Base-by-base conservation (phyloP, 495 filamentous ascomycete species). In the Daldinia vernicosa region DNA sequence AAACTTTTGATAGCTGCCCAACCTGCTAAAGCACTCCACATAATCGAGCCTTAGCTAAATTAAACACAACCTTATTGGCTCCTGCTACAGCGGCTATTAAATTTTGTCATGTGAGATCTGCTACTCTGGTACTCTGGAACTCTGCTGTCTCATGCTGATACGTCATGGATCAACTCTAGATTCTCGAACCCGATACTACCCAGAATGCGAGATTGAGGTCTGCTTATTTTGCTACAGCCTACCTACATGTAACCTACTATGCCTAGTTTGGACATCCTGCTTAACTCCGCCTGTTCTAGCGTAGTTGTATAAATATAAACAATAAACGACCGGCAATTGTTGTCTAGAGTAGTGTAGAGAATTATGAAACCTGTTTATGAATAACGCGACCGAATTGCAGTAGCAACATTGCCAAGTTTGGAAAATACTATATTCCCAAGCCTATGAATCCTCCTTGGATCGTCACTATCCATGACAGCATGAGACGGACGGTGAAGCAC, bases 1-100 rank as follows among this genome's bases (percentile, higher is more conserved):
- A 66, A 52, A 27, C 35, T 35, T 64, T 53, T 37, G 64, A 67
- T 72, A 67, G 69, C 69, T 72, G 69, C 69, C 69, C 69, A 72
- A 72, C 60, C 22, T 67, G 47, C 47, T 40, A 33, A 64, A 35
- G 39, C 30, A 40, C 50, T 54, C 54, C 45, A 53, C 61, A 60
- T 30, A 45, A 28, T 19, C 15, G 30, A 65, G 62, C 54, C 63
- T 37, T 58, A 47, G 27, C n/a, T 28, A 19, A 33, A 30, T 28
- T 55, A 55, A 19, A 33, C 35, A 12, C 17, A 67, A 52, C 55
- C 67, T 60, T 56, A 65, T 64, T 64, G 54, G 67, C 14, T 37
- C 47, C 53, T 58, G 26, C 17, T 59, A 40, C 35, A 67, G 69
- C 63, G 63, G 63, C 59, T 71, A 63, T 57, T 56, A n/a, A 51